A percentile compares a stretch with the other conserved stretches of the same genome.
Conservation (phyloP, 2,329 filamentous ascomycete genomes). For the Penicillium sp. region DNA sequence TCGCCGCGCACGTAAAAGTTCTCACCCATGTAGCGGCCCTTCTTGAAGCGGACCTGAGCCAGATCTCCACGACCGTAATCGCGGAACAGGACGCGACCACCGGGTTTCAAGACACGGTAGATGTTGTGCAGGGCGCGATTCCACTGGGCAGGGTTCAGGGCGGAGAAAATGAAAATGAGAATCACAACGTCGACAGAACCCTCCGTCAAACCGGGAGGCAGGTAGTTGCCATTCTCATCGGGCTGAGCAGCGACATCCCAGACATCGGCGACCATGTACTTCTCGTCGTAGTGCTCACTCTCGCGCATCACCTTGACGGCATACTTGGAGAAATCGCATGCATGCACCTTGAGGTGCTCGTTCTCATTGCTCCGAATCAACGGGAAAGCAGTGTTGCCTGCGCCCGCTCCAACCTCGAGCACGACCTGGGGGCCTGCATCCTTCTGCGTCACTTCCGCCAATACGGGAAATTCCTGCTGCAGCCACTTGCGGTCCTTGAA, state of each 20-base stretch:
- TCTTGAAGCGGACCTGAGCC: conserved; percentile 95
- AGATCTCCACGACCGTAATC: conserved; percentile 95
- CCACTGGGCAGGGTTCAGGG: conserved; percentile 82
- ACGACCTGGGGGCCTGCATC: conserved; percentile 66
- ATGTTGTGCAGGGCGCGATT: conserved; percentile 74
- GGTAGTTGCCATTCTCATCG: conserved; percentile 43
- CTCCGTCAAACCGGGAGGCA: conserved; percentile 72
- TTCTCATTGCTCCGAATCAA: conserved; percentile 82
- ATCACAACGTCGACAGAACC: conserved; percentile 86
- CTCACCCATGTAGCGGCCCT: conserved; percentile 86
- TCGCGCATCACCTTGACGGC: conserved; percentile 88
- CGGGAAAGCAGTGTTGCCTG: conserved; percentile 94
- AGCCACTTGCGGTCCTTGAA: conserved; percentile 99
- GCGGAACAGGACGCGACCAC: conserved; percentile 88
- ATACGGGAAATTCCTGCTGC: conserved; percentile 86
- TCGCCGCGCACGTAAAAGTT: conserved; percentile 97
- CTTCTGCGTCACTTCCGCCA: conserved; percentile 68
- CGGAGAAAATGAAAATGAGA: conserved; percentile 97
- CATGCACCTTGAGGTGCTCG: conserved; percentile 73
- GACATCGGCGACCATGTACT: conserved; percentile 78
- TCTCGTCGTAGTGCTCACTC: conserved; percentile 68
- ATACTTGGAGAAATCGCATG: conserved; percentile 93
- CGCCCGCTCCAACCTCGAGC: conserved; percentile 89
- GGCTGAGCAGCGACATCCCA: conserved; percentile 76
- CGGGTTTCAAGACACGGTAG: conserved; percentile 76